Percentiles rank a stretch among this genome's conserved stretches.
Evolutionary conservation across 2,329 filamentous ascomycete species (phyloP).

Genomic region (Scolecobasidium constrictum): DNA sequence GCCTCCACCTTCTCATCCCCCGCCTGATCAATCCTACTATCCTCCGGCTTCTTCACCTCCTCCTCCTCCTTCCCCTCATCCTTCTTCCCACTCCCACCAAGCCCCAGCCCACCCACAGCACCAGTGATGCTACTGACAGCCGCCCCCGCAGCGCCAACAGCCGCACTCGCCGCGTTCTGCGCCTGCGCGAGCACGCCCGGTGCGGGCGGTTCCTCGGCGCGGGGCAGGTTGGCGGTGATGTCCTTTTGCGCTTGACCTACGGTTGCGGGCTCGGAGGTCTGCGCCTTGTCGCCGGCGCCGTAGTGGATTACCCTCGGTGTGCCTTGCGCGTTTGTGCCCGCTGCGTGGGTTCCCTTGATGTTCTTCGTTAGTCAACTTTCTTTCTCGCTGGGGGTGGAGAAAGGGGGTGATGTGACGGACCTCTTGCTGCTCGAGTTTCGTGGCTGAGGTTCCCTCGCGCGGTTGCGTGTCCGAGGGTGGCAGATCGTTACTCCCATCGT

Average conservation of each 20-base stretch:
- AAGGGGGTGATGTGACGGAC: too few relatives aligned
- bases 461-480: slow-evolving; percentile 7
- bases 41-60: not conserved
- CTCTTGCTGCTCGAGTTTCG: slow-evolving; percentile 7
- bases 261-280: slow-evolving; percentile 36
- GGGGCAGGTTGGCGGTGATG: slow-evolving; percentile 21
- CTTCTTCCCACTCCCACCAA: not conserved
- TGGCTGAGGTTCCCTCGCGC: slow-evolving; percentile 5
- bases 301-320: slow-evolving; percentile 32
- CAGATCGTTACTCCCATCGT: slow-evolving; percentile 3
- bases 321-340: slow-evolving; percentile 28
- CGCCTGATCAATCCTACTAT: not conserved
- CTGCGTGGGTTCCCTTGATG: slow-evolving; percentile 32
- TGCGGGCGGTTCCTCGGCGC: slow-evolving; percentile 18
- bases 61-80: not conserved
- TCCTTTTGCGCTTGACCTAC: slow-evolving; percentile 40
- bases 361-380: slow-evolving; percentile 23
- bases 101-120: slow-evolving; percentile 12
- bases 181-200: slow-evolving; percentile 32
- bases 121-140: slow-evolving; percentile 14
- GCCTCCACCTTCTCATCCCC: slow-evolving; percentile 4
- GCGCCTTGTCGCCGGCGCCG: slow-evolving; percentile 32
- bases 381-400: too few relatives aligned
- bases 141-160: slow-evolving; percentile 18
- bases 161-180: slow-evolving; percentile 24